Evolutionary conservation across 2,329 filamentous ascomycete genomes (phyloP).

Genomic region (Ilyonectria sp.): DNA sequence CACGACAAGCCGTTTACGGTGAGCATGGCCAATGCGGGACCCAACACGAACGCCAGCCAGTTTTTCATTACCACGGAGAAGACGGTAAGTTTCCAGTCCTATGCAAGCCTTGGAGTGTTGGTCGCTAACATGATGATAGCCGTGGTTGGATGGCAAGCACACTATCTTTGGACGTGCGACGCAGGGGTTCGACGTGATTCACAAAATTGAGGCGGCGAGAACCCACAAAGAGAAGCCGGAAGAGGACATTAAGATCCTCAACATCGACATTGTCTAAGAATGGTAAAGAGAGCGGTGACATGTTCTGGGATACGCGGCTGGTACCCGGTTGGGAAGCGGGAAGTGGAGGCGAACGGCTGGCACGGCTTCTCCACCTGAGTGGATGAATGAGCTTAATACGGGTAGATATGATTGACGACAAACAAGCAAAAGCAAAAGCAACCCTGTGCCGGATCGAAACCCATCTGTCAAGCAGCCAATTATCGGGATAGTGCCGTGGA

Average conservation of each 20-base stretch:
- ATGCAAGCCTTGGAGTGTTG: not conserved
- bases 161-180: slow-evolving; percentile 95
- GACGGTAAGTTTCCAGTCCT: slow-evolving; percentile 71
- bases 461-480: not conserved
- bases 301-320: not conserved
- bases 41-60: slow-evolving; percentile 94
- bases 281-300: not conserved
- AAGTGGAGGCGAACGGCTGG: too few species aligned
- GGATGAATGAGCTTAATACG: not conserved
- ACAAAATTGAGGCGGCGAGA: slow-evolving; percentile 93
- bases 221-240: slow-evolving; percentile 94
- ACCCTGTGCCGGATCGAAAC: not conserved
- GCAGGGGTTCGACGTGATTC: slow-evolving; percentile 92
- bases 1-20: slow-evolving; percentile 98
- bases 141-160: slow-evolving; percentile 96
- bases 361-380: not conserved
- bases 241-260: slow-evolving; percentile 97
- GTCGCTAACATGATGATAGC: slow-evolving; percentile 60
- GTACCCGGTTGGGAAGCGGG: not conserved
- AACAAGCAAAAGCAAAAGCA: not conserved
- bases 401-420: slow-evolving; percentile 2
- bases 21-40: slow-evolving; percentile 97
- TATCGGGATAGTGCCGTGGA: not conserved
- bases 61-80: slow-evolving; percentile 99
- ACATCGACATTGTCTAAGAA: slow-evolving; percentile 75